Evolutionary conservation across 805 yeast genomes (phyloP).

Genomic region (Hemisphaericaspora nanyangensis): DNA sequence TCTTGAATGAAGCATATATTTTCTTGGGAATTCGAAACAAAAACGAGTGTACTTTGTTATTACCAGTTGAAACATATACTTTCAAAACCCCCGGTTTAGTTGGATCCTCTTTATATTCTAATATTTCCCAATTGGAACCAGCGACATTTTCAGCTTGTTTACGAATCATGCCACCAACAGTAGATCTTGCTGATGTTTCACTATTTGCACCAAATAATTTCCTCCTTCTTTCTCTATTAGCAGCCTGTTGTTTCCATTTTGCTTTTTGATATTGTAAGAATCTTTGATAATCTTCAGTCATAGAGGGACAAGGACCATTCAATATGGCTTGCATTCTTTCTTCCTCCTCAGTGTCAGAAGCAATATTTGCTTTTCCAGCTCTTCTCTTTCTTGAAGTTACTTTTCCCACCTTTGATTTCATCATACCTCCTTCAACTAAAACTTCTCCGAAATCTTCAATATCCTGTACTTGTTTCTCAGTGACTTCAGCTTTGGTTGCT

Average conservation of each 20-base stretch:
- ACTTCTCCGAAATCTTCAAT: constrained; percentile 67
- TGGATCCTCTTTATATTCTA: constrained; percentile 61
- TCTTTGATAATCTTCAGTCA: constrained; percentile 60
- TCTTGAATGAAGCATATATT: constrained; percentile 63
- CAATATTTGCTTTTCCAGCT: constrained; percentile 14
- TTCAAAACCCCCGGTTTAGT: constrained; percentile 68
- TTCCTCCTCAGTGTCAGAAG: constrained; percentile 39
- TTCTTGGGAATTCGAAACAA: constrained; percentile 71
- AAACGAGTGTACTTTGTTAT: constrained; percentile 69
- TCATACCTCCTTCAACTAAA: constrained; percentile 16
- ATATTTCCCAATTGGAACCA: constrained; percentile 78
- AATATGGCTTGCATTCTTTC: constrained; percentile 46
- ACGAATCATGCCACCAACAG: constrained; percentile 66
- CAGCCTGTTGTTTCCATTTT: constrained; percentile 83
- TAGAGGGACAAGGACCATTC: constrained; percentile 59
- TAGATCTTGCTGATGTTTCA: constrained; percentile 49
- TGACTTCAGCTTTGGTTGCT: constrained; percentile 38
- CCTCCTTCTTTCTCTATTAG: constrained; percentile 65
- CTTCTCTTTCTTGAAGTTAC: constrained; percentile 48
- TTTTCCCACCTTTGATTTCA: constrained; percentile 38
- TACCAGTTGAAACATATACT: constrained; percentile 59
- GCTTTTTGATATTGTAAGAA: constrained; percentile 74
- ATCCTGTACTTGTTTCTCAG: constrained; percentile 46
- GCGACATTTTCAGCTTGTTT: constrained; percentile 78
- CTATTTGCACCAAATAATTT: constrained; percentile 72